Conservation (phyloP, 257 asterid genomes). For the Nicotiana attenuata region DNA sequence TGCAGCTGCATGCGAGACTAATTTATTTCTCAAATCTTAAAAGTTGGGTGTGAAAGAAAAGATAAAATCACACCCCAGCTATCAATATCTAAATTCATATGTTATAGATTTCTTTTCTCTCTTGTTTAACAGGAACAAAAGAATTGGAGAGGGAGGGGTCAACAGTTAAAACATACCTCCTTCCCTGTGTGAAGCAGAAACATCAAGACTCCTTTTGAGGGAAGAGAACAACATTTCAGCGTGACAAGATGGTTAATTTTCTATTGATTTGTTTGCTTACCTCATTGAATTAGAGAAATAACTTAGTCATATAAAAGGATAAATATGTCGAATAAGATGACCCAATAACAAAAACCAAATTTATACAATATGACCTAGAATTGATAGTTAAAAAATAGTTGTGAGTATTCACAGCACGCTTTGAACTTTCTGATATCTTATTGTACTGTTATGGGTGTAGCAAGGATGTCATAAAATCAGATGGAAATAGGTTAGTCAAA, state of each 20-base stretch:
- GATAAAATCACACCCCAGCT: neutral
- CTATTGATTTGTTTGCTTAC: no score
- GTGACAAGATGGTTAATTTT: slow-evolving; percentile 11
- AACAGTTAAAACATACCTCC: neutral
- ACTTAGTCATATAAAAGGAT: neutral
- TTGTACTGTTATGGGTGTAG: no score
- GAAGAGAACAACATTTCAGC: slow-evolving; percentile 20
- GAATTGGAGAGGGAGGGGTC: neutral
- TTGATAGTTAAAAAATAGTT: neutral
- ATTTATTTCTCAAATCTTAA: neutral
- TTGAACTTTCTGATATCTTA: neutral
- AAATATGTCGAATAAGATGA: neutral
- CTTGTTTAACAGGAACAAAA: neutral
- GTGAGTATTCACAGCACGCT: neutral
- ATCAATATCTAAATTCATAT: no score
- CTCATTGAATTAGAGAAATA: no score
- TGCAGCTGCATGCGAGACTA: neutral
- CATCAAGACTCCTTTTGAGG: slow-evolving; percentile 19
- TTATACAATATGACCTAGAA: neutral
- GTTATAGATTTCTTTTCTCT: neutral
- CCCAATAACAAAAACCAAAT: neutral
- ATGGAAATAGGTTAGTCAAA: no score
- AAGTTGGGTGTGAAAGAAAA: neutral
- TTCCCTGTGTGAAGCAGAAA: slow-evolving; percentile 9
- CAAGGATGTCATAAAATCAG: no score